Base-by-base conservation (phyloP, 2,329 filamentous ascomycete species). In the Exophiala spinifera region DNA sequence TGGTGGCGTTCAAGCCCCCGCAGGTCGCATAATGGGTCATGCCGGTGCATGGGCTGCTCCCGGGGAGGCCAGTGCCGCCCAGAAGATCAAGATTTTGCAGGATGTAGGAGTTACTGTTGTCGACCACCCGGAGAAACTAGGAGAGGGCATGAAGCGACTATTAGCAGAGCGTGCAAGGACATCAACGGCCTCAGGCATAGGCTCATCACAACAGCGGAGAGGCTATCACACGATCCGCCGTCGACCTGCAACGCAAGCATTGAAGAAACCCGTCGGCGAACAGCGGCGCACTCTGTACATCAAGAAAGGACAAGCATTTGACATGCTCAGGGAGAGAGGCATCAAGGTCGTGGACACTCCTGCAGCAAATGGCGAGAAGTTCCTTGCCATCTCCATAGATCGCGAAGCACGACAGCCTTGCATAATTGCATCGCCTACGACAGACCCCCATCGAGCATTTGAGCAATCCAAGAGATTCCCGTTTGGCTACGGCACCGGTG, bases 51-150 rank as follows among this genome's bases (percentile, higher is more conserved):
- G 88, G 75, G 76, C 78, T 49, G 78, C 83, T 1, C 78, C 83
- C 5, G 85, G 85, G 17, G 87, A 91, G 66, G 80, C 83, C 3
- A 77, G 77, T 56, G 81, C 84, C 0, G 71, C 76, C 36, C 76
- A 78, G n/a, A 92, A 92, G 70, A 82, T 86, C 56, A 78, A 77
- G 39, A 79, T 82, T 1, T 75, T 92, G n/a, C 73, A 84, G 66
- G 74, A 78, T 51, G 87, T 80, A 11, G 87, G 87, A 2, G 86
- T 81, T 0, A 81, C 79, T 0, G 83, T 91, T 70, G 84, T 91
- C 2, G 82, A 88, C 56, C 88, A 91, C 65, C 88, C 88, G 0
- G 85, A 87, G 46, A 84, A 87, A 58, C 87, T 92, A 57, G 88
- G 88, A 0, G 73, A 78, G 17, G 81, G 82, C 0, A 82, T 91